Evolutionary conservation across 768 basidiomycete species (phyloP), one percentile per base, ranked within the genome.

Genomic region (Xerocomellus intermedius): DNA sequence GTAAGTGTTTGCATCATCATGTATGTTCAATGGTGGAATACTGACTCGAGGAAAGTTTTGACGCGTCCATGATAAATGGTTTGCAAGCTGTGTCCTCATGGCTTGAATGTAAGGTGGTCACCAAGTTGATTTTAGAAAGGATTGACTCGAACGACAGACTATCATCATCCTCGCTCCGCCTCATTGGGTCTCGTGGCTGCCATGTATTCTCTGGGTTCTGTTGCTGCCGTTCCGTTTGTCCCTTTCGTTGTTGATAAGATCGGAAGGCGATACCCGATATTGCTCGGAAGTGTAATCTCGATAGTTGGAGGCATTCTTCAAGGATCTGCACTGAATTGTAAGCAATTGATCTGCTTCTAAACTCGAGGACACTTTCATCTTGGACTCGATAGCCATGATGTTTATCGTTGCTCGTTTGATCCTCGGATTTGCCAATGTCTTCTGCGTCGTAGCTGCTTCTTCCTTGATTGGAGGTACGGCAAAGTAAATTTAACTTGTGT

Each of bases 51-150:
- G 4, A n/a, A 49, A 64, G 63, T 0, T 63, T 63, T 17, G 64
- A 66, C 8, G 81, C 83, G 0, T 82, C 82, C 5, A 84, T 85
- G 82, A 73, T 85, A 63, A 84, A 83, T 60, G 83, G 82, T 36
- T 62, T 85, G 39, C 84, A 85, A 65, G 80, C 82, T 0, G 82
- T 85, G 4, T 67, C 76, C 21, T 79, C 81, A 0, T 85, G 82
- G 82, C 74, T 80, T 58, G 69, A 68, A 5, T 84, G 84, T 84
- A 43, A 58, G 77, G 47, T 8, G 2, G n/a, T 43, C 26, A 19
- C 5, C 28, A 39, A 30, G 17, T 37, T n/a, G 9, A 6, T 16
- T 24, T 49, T 3, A 37, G 24, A 45, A 28, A 10, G 4, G 2
- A 5, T 42, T 57, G 16, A 54, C 44, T 16, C 0, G 24, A n/a